Evolutionary conservation across 2,329 filamentous ascomycete species (phyloP), one percentile per base, ranked within the genome.

Genomic region (Fusarium algeriense): DNA sequence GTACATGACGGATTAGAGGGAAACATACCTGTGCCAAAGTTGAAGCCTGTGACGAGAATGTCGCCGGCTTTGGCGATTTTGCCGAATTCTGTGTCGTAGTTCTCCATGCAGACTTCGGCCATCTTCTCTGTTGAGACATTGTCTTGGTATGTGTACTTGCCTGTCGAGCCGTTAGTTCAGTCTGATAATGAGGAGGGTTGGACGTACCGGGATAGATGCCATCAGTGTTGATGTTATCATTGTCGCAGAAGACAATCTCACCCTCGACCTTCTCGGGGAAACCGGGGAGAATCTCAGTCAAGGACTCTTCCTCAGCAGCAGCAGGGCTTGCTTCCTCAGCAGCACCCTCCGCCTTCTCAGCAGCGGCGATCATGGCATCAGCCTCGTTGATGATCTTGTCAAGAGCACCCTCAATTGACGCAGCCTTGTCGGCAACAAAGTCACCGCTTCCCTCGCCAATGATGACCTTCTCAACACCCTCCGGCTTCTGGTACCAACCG

Each of bases 71-170:
- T 87, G 48, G 92, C 91, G 38, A 91, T 84, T 2, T 82, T 80
- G 13, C 85, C 80, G 79, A 98, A 98, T 0, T 84, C 79, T 0
- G 87, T 82, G 78, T 98, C 95, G 82, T 97, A 98, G 85, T 98
- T 98, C 79, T 92, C 88, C 94, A 98, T 98, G 81, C 92, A 95
- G 1, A 95, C 94, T 72, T 92, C 85, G 0, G 94, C 93, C 95
- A 98, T 98, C 61, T 89, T 89, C 67, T 93, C 91, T 1, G 82
- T 84, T 0, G 92, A 83, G 2, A 98, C 86, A 75, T 93, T 88
- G 78, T 98, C 95, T 78, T 97, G 93, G 81, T 98, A 98, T 0
- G 95, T 98, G 80, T 93, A 94, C 78, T 95, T 94, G 7, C 93
- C 77, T 73, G n/a, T 23, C 23, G 7, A 17, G 15, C 9, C 26